These are phyloP conservation scores for Zizania latifolia DNA, from an alignment of 176 grass and related monocot genomes.

Conservation along the genomic window DNA sequence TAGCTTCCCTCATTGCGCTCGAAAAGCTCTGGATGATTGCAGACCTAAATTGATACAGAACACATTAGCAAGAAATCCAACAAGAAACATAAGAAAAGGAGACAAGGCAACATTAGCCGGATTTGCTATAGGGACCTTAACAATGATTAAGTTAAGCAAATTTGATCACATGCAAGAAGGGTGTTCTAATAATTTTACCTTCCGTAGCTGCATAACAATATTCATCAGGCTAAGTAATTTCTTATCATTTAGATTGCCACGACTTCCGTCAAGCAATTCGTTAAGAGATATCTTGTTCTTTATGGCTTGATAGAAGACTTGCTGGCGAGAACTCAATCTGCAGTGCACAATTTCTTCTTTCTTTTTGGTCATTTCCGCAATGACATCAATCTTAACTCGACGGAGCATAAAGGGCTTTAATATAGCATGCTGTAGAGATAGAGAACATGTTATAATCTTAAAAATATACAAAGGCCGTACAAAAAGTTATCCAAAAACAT, in stretches of 20 bases:
- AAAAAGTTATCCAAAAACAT: background rate
- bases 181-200: conserved; percentile 40
- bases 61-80: background rate
- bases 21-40: conserved; percentile 99
- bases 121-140: background rate
- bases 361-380: conserved; percentile 97
- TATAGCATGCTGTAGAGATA: conserved; percentile 75
- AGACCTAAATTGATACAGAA: conserved; percentile 55
- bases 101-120: background rate
- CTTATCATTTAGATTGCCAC: conserved; percentile 90
- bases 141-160: background rate
- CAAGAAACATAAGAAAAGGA: background rate
- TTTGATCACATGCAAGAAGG: conserved; percentile 15
- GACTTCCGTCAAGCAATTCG: conserved; percentile 80
- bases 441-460: conserved; percentile 4
- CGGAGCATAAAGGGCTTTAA: conserved; percentile 98
- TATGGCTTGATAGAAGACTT: conserved; percentile 97
- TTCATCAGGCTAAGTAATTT: conserved; percentile 98
- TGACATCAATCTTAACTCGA: conserved; percentile 98
- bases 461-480: background rate
- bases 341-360: conserved; percentile 90
- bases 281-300: conserved; percentile 98
- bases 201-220: conserved; percentile 97
- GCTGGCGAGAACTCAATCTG: conserved; percentile 95
- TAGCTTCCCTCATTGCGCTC: conserved; percentile 97